Base-by-base conservation (phyloP, 768 basidiomycete genomes). In the Tephrocybe sp. region DNA sequence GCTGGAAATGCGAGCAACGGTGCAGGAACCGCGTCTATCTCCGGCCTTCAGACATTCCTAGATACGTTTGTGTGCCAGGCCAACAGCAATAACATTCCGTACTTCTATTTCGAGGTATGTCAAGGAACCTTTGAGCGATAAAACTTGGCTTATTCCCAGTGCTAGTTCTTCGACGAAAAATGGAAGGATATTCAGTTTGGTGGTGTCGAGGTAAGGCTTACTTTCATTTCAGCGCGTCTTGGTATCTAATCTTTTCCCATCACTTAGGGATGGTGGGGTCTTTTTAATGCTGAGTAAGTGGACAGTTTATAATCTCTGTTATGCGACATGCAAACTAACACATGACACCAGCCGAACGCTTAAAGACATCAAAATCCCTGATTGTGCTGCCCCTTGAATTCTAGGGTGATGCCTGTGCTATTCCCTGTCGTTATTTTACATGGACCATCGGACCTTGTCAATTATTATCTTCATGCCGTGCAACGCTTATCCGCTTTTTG, bases 31-130 rank as follows among this genome's bases (percentile, higher is more conserved):
- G 87, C 93, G 8, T 85, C 82, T 0, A 68, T 74, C 26, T 63
- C 69, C 3, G 85, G 83, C 60, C 74, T 90, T 33, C 88, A 85
- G 77, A 80, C 69, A 18, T 98, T 92, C 77, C 63, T 99, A 36
- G 78, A 98, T 62, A 82, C 79, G 0, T 99, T 92, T 58, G 85
- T 94, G n/a, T 99, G 96, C 63, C 77, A 84, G 63, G 90, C 94
- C 1, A 97, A 93, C 66, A 43, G 62, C 18, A 86, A 90, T 51
- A 78, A 77, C 17, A 86, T 91, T 10, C 74, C 82, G 10, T 96
- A 96, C 71, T 96, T 93, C 78, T 94, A 80, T 73, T 92, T 92
- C 48, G 90, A 88, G 78, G 82, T 82, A 40, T 38, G 38, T 21
- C 34, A 17, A 45, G 21, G 12, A 17, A 21, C 38, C 20, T 17